phyloP scores from a whole-genome alignment of 768 basidiomycete genomes.

The Podaxis sp. region DNA sequence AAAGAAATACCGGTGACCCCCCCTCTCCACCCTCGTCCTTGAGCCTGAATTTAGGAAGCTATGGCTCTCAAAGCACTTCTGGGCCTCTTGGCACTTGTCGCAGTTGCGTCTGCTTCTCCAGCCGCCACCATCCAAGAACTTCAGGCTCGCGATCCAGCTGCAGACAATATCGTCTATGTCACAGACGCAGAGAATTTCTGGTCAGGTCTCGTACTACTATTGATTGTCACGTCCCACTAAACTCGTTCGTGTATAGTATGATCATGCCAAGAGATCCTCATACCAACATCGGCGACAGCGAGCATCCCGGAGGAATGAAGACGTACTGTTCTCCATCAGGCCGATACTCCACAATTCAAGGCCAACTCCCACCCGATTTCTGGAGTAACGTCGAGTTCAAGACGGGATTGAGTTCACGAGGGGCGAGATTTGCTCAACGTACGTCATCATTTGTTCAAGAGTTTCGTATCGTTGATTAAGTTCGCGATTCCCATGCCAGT shows the following conservation, averaged over 20 bases:
- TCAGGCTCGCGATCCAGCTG: neutral
- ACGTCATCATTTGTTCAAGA: slow-evolving; percentile 12
- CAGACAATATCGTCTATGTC: slow-evolving; percentile 48
- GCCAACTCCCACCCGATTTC: slow-evolving; percentile 40
- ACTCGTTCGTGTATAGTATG: neutral
- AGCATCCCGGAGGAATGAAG: slow-evolving; percentile 50
- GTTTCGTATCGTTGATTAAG: neutral
- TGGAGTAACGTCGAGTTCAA: slow-evolving; percentile 48
- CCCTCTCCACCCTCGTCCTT: neutral
- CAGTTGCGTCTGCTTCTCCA: neutral
- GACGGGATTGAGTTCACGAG: slow-evolving; percentile 36
- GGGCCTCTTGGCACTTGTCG: neutral
- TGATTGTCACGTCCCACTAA: no score
- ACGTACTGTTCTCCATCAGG: slow-evolving; percentile 48
- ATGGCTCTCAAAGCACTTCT: neutral
- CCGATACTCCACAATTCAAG: slow-evolving; percentile 35
- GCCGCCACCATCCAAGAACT: neutral
- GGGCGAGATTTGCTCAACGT: slow-evolving; percentile 43
- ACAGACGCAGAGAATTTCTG: slow-evolving; percentile 39
- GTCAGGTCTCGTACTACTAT: slow-evolving; percentile 23
- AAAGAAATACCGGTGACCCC: neutral
- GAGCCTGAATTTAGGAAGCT: neutral
- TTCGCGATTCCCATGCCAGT: slow-evolving; percentile 27
- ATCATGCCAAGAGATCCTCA: slow-evolving; percentile 31
- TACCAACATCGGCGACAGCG: slow-evolving; percentile 53